phyloP scores from a whole-genome alignment of 371 early-diverging fungal genomes.

The Capniomyces stellatus region DNA sequence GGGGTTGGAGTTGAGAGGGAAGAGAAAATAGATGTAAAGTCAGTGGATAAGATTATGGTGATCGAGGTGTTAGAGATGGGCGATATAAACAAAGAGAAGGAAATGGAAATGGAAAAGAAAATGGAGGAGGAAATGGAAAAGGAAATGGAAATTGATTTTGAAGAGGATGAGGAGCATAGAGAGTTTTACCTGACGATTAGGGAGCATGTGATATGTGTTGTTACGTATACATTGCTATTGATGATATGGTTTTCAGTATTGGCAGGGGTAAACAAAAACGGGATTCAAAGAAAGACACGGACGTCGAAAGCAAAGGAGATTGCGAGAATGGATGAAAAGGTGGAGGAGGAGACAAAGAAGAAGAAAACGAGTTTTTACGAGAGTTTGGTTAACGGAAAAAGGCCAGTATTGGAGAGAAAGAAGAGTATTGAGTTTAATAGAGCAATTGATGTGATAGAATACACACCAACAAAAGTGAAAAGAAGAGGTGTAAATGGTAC shows the following conservation, averaged over 20 bases:
- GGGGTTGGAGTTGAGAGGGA: background rate
- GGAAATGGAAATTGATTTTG: background rate
- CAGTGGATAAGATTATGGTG: background rate
- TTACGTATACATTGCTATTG: background rate
- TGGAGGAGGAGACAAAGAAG: background rate
- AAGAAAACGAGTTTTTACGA: background rate
- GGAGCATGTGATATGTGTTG: conserved; percentile 1
- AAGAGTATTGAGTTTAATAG: background rate
- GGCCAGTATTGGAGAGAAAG: background rate
- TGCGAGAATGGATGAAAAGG: background rate
- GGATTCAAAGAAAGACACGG: background rate
- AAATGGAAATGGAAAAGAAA: background rate
- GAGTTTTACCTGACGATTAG: conserved; percentile 1
- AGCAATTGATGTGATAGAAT: background rate
- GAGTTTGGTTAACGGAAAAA: background rate
- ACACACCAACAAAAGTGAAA: background rate
- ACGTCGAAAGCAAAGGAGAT: background rate
- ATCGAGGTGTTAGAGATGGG: background rate
- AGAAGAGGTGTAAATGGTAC: background rate
- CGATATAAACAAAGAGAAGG: background rate
- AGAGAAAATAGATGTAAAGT: background rate
- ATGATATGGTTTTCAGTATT: conserved; percentile 2
- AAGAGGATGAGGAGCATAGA: background rate
- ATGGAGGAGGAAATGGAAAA: background rate
- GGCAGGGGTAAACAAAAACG: conserved; percentile 1